Evolutionary conservation across 2,329 filamentous ascomycete species (phyloP), one percentile per base, ranked within the genome.

Genomic region (Aulographum hederae): DNA sequence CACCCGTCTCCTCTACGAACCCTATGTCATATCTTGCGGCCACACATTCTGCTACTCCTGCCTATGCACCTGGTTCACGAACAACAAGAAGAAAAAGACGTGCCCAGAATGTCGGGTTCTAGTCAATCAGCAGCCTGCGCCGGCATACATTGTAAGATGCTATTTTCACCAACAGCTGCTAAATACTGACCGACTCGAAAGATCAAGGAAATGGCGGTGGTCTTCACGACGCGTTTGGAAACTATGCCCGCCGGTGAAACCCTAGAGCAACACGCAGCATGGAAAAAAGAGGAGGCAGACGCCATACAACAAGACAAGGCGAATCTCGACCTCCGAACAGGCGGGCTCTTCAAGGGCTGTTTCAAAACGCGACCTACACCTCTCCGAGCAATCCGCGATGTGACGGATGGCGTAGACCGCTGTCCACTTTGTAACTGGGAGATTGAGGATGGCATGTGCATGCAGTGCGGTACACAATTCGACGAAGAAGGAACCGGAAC

Each of bases 31-130:
- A 32, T 60, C 60, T 5, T 79, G 74, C 43, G 74, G 74, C 3
- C 74, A 79, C 47, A 78, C 73, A 5, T 78, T 76, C 50, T 79
- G 74, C 53, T 79, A 79, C 46, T 69, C 65, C 28, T 70, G 69
- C 42, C 54, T 69, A 27, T 61, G 60, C 41, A 65, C 61, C 37
- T 68, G 63, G 63, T 69, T 67, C 44, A 47, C 50, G 23, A 59
- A 51, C 42, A 60, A 65, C 41, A 63, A 55, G 45, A 53, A 14
- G 27, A 70, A 66, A 43, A 74, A 73, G 47, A 73, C 72, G 42
- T 79, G 74, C 48, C 74, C 74, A 12, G 72, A 78, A 46, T 79
- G 74, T 46, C 64, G 74, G 37, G 57, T 65, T 3, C 53, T 58
- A 21, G 67, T 78, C 35, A 64, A 57, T 39, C 53, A 65, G 18